Evolutionary conservation across 345 rosid species (phyloP), one percentile per base, ranked within the genome.

Genomic region (Dimocarpus longan): DNA sequence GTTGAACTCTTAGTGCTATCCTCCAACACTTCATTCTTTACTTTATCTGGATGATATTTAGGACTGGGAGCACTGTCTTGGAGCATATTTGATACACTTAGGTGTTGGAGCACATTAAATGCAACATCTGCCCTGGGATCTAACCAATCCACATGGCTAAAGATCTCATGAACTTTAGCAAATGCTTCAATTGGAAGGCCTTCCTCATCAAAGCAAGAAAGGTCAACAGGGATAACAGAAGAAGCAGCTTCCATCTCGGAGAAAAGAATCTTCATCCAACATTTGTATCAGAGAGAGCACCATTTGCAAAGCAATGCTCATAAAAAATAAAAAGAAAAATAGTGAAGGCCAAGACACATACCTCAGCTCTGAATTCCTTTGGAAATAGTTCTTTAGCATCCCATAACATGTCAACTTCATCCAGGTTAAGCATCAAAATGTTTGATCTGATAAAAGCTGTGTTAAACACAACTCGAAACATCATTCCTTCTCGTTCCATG

Each of bases 391-490:
- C 97, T 84, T 90, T 93, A 57, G 87, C 85, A 80, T 91, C 88
- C 99, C 99, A 95, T 75, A 92, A 76, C 43, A 85, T 89, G 82
- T 93, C 99, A 76, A 95, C 89, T 77, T 95, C 99, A 77, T 95
- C 98, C 68, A 88, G 92, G 71, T 91, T 95, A 64, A 95, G 94
- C 90, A 95, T 95, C 89, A 95, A 87, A 79, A 95, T 95, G 65
- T 95, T 95, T 78, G 99, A 93, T 83, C 98, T 88, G 68, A 95
- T 93, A 84, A 95, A 93, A 70, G 98, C 95, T 10, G 98, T 92
- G 84, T 95, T 95, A 84, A 93, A 93, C 86, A 92, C 97, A 79
- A 85, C 91, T 66, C 96, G 89, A 81, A 93, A 95, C 90, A 93
- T 87, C 92, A 93, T 91, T 78, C 77, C 86, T 80, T 93, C 98